Evolutionary conservation across 208 protist species (phyloP).

Genomic region (Acanthamoeba castellanii): DNA sequence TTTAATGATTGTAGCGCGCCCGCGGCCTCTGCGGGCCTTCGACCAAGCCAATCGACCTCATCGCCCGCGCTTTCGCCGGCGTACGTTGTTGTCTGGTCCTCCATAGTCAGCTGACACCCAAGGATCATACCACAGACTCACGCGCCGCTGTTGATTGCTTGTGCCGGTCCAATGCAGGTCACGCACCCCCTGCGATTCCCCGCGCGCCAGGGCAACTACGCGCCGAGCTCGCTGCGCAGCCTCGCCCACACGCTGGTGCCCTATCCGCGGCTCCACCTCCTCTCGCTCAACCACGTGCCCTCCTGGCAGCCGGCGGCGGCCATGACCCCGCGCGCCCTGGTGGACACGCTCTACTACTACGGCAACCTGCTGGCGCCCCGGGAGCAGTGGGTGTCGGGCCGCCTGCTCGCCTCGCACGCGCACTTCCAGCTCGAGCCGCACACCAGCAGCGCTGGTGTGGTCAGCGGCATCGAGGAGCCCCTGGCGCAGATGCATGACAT

Average conservation of each 20-base stretch:
- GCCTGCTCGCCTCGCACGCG: background rate
- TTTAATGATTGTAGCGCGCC: background rate
- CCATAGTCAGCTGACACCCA: too few relatives aligned
- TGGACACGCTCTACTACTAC: background rate
- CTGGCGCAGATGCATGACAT: background rate
- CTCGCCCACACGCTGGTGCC: background rate
- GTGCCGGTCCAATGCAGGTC: background rate
- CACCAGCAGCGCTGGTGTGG: background rate
- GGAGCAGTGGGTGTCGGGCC: background rate
- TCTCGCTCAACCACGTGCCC: conserved; percentile 1
- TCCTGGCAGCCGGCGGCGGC: background rate
- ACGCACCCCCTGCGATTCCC: background rate
- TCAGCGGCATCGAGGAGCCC: background rate
- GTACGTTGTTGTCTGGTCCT: background rate
- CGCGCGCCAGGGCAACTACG: background rate
- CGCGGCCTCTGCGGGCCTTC: background rate
- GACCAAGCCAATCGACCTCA: background rate
- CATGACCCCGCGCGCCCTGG: background rate
- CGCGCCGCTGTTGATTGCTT: background rate
- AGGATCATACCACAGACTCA: too few relatives aligned
- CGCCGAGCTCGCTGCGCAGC: background rate
- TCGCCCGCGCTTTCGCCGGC: background rate
- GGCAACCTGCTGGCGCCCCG: background rate
- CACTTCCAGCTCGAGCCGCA: background rate
- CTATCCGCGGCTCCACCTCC: background rate